Evolutionary conservation across 495 filamentous ascomycete species (phyloP).

Genomic region (Aspergillus nanangensis): DNA sequence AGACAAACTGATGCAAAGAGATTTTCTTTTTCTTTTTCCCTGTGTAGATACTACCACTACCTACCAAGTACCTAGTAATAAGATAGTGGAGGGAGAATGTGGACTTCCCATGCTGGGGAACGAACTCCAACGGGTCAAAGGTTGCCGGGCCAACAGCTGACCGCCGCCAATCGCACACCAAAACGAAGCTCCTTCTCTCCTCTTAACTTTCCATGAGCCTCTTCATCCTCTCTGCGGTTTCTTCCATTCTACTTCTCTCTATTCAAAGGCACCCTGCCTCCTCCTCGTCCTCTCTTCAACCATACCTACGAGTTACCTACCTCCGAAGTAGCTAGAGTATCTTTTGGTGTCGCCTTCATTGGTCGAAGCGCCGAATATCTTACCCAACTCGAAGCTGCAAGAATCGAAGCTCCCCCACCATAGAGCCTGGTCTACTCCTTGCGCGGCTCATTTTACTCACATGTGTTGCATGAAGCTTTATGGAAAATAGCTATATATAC

Average conservation of each 20-base stretch:
- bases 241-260: too few relatives aligned
- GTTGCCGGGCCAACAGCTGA: constrained; percentile 34
- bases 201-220: neutral
- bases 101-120: too few relatives aligned
- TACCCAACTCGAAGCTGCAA: neutral
- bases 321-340: too few relatives aligned
- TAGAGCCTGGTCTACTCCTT: neutral
- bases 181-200: constrained; percentile 9
- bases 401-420: neutral
- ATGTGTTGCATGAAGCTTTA: neutral
- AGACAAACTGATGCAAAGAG: too few relatives aligned
- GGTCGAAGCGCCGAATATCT: neutral
- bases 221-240: neutral
- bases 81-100: too few relatives aligned
- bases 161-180: constrained; percentile 12
- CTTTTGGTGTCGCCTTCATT: neutral
- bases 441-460: neutral
- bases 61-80: too few relatives aligned
- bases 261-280: too few relatives aligned
- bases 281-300: too few relatives aligned
- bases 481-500: neutral
- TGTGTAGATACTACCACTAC: too few relatives aligned
- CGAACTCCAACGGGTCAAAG: too few relatives aligned
- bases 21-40: too few relatives aligned
- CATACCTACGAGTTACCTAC: too few relatives aligned